A percentile compares a stretch with the other conserved stretches of the same genome.
These are phyloP conservation scores for Allium fistulosum DNA, from an alignment of 106 monocot genomes.

Conservation along the genomic window DNA sequence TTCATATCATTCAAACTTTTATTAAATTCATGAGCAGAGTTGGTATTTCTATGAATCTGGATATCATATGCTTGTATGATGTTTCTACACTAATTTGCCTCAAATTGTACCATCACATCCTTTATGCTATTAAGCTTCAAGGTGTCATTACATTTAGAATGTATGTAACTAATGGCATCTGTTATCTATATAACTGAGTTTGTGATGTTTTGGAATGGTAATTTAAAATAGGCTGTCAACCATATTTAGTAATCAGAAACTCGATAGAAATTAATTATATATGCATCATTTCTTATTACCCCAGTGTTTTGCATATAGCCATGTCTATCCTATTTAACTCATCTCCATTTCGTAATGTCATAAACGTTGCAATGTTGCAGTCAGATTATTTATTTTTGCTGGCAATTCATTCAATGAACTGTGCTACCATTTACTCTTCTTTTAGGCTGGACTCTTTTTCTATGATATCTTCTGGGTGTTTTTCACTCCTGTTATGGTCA, in stretches of 20 bases:
- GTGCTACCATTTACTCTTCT: neutral
- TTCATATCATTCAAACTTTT: neutral
- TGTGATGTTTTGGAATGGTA: too few relatives aligned
- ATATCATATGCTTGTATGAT: neutral
- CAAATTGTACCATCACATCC: too few relatives aligned
- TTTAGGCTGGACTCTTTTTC: slow-evolving; percentile 70
- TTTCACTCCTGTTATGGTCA: slow-evolving; percentile 85
- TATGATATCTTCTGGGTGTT: slow-evolving; percentile 91
- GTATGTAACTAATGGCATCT: too few relatives aligned
- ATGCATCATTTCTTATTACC: neutral
- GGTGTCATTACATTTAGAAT: too few relatives aligned
- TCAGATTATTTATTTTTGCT: neutral
- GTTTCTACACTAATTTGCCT: neutral
- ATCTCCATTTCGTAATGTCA: neutral
- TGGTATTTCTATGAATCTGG: neutral
- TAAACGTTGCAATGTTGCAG: neutral
- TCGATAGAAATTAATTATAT: too few relatives aligned
- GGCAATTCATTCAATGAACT: neutral
- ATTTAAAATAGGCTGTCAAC: neutral
- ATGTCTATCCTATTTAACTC: neutral
- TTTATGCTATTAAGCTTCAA: too few relatives aligned
- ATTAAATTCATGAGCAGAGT: neutral
- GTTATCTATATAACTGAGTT: too few relatives aligned
- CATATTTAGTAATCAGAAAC: neutral
- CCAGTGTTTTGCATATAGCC: neutral